phyloP scores from a whole-genome alignment of 176 grass and related monocot genomes.

The Microstegium vimineum region DNA sequence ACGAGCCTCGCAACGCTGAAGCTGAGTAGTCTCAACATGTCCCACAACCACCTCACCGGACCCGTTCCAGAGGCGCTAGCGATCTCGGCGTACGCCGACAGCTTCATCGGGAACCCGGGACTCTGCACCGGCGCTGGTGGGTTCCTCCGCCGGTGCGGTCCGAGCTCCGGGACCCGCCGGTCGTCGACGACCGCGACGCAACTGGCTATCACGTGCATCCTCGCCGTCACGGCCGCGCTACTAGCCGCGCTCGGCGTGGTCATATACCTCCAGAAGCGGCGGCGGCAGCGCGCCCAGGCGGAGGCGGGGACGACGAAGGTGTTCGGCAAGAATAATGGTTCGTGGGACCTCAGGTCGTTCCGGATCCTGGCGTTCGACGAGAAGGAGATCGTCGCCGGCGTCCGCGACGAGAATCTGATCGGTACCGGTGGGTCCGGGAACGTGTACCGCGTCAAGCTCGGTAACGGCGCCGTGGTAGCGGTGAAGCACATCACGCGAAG shows the following conservation, averaged over 20 bases:
- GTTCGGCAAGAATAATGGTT: slow-evolving; percentile 53
- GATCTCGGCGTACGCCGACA: slow-evolving; percentile 54
- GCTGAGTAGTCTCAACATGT: slow-evolving; percentile 63
- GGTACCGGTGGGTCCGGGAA: slow-evolving; percentile 84
- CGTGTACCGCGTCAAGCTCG: slow-evolving; percentile 79
- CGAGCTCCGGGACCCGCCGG: not conserved
- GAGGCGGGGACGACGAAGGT: not conserved
- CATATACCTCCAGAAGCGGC: slow-evolving; percentile 48
- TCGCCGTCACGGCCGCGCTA: slow-evolving; percentile 29
- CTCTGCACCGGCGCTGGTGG: slow-evolving; percentile 35
- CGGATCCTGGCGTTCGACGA: slow-evolving; percentile 68
- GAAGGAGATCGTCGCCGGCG: slow-evolving; percentile 57
- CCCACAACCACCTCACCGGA: slow-evolving; percentile 52
- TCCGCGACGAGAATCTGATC: slow-evolving; percentile 80
- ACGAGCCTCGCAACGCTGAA: slow-evolving; percentile 52
- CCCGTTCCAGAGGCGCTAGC: slow-evolving; percentile 52
- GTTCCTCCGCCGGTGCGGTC: slow-evolving; percentile 49
- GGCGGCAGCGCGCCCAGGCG: slow-evolving; percentile 1
- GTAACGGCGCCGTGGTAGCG: slow-evolving; percentile 47
- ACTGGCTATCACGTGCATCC: slow-evolving; percentile 46
- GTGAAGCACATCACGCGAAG: slow-evolving; percentile 72
- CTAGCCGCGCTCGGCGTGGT: slow-evolving; percentile 47
- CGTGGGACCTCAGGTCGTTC: slow-evolving; percentile 88
- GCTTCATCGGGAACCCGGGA: slow-evolving; percentile 67
- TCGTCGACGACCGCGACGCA: slow-evolving; percentile 21